Evolutionary conservation across 2,329 filamentous ascomycete genomes (phyloP), one percentile per base, ranked within the genome.

Genomic region (Chaetomiaceae sp.): DNA sequence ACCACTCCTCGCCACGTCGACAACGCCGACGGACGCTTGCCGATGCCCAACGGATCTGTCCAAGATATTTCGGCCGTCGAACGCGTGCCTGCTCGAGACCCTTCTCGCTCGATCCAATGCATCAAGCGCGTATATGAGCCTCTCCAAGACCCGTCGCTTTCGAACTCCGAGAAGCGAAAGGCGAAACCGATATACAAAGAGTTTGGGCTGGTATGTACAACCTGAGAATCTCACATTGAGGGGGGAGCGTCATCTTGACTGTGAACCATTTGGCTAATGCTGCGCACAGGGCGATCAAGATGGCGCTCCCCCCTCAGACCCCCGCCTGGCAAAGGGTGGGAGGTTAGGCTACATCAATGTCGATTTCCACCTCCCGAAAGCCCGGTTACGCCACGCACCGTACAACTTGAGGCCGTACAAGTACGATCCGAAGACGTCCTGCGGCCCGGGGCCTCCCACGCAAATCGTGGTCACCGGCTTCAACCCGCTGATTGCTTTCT

Each of bases 401-500:
- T 95, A 96, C 71, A 85, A 87, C 56, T 74, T 96, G 47, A 88
- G 84, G 67, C 86, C 88, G 20, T 96, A 95, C 70, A 72, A 82
- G 23, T 94, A 90, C 70, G 91, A 97, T 67, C 74, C 84, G 5
- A 84, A 83, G 63, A 90, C 89, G 4, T 95, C 92, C 2, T 83
- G 95, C 63, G 92, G 91, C 0, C 89, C 91, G 22, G 90, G 90
- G 0, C 92, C 92, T 14, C 89, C 94, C 2, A 90, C 88, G 2
- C 90, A 96, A 68, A 84, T 99, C 45, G 86, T 97, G 4, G 90
- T 96, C 19, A 91, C 85, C n/a, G 90, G 91, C n/a, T 96, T 96
- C 68, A 94, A 97, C 69, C 91, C 92, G 6, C 75, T 97, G 59
- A 86, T 88, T 37, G 82, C 89, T 12, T 89, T 95, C 63, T 81